Evolutionary conservation across 2,329 filamentous ascomycete species (phyloP), one percentile per base, ranked within the genome.

Genomic region (Arthrobotrys conoides): DNA sequence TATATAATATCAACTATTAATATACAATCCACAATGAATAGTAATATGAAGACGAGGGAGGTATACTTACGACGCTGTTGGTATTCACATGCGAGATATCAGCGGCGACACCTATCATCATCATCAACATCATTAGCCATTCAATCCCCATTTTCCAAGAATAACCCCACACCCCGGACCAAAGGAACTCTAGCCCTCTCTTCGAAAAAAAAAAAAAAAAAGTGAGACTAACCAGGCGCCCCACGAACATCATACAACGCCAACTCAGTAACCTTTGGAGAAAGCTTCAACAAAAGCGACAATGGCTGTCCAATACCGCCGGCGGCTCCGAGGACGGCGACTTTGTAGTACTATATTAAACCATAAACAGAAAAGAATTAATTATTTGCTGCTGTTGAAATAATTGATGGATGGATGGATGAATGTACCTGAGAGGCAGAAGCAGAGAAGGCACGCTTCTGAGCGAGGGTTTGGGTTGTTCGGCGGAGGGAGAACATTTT

Each of bases 21-120:
- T n/a, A 16, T 16, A 41, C 36, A 10, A 4, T 30, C 27, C n/a
- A n/a, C n/a, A n/a, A n/a, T n/a, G n/a, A 14, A 14, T 41, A 41
- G 3, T 14, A 4, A 8, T 27, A 44, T 33, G 51, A 64, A 53
- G 16, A 6, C 10, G 27, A 33, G 8, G 24, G 24, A 10, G 12
- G 27, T 18, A 14, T 14, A 73, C 76, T 66, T 79, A 79, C 76
- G 83, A 87, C 91, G 88, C 92, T 95, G 91, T 97, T 96, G 87
- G 95, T 97, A 91, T 98, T 98, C 90, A 99, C 94, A 89, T 99
- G 96, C 84, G 92, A 93, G 87, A 99, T 91, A 87, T 99, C 96
- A 85, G 96, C 96, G 83, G 95, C 96, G 86, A 99, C 96, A 91
- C 95, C 95, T 96, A 83, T 44, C 24, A 12, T 65, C 38, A 8